phyloP scores from a whole-genome alignment of 306 rosid species.

The Carpinus viminea region DNA sequence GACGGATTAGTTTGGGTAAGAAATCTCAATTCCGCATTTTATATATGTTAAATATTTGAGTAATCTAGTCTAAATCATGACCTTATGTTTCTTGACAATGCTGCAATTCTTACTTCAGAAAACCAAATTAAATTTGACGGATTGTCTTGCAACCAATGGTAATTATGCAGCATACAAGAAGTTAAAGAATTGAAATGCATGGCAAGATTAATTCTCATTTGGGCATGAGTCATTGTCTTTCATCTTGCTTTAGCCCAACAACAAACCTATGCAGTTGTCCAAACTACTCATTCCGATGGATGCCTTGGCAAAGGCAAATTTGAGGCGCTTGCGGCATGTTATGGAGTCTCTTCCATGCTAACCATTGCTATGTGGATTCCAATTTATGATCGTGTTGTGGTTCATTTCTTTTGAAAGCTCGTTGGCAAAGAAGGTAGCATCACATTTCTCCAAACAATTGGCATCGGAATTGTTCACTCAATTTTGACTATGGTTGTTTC shows the following conservation, averaged over 20 bases:
- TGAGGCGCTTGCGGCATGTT: conserved; percentile 35
- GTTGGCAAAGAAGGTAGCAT: conserved; percentile 41
- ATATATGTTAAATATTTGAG: too few species aligned
- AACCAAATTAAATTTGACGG: conserved; percentile 34
- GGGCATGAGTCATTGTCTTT: conserved; percentile 41
- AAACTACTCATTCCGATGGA: conserved; percentile 44
- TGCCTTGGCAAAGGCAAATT: conserved; percentile 25
- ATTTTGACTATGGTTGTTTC: conserved; percentile 29
- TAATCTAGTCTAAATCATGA: too few species aligned
- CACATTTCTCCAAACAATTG: conserved; percentile 43
- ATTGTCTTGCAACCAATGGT: conserved; percentile 37
- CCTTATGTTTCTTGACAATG: conserved; percentile 40
- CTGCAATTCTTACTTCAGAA: conserved; percentile 33
- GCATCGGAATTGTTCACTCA: conserved; percentile 36
- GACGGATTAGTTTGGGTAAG: not conserved
- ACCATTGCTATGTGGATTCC: conserved; percentile 38
- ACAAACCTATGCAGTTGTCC: conserved; percentile 44
- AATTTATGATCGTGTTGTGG: conserved; percentile 33
- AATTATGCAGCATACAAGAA: conserved; percentile 37
- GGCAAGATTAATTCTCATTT: conserved; percentile 47
- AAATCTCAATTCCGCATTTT: not conserved
- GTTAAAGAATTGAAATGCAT: conserved; percentile 44
- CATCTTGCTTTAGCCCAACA: conserved; percentile 38
- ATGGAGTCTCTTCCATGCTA: conserved; percentile 23
- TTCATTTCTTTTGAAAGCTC: conserved; percentile 24